Evolutionary conservation across 1,139 yeast species (phyloP).

Genomic region (Debaryomyces robertsiae): DNA sequence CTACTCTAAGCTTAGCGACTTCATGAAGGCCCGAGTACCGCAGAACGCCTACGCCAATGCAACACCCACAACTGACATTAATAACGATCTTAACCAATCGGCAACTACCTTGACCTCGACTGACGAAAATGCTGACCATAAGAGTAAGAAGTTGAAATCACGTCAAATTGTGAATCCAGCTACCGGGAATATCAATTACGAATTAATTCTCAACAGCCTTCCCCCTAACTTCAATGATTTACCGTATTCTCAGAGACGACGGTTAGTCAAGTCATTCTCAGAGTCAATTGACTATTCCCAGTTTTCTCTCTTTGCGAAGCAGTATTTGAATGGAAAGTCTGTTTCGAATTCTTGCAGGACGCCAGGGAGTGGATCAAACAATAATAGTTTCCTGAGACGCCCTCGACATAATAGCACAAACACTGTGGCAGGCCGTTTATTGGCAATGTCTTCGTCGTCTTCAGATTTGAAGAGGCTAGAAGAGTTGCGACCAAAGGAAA

Average conservation of each 20-base stretch:
- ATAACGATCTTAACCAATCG: slow-evolving; percentile 11
- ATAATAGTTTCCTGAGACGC: slow-evolving; percentile 32
- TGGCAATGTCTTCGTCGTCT: slow-evolving; percentile 44
- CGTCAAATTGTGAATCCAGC: slow-evolving; percentile 22
- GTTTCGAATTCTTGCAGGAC: slow-evolving; percentile 24
- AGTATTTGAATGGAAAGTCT: slow-evolving; percentile 24
- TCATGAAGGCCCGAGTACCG: slow-evolving; percentile 30
- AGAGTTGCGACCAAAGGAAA: slow-evolving; percentile 30
- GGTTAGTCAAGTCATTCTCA: slow-evolving; percentile 54
- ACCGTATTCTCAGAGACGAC: slow-evolving; percentile 71
- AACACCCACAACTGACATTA: slow-evolving; percentile 10
- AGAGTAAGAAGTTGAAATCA: slow-evolving; percentile 26
- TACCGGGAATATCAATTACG: slow-evolving; percentile 39
- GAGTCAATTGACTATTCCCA: slow-evolving; percentile 57
- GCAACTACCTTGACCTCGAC: slow-evolving; percentile 12
- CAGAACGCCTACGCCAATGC: slow-evolving; percentile 8
- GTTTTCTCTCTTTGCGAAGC: slow-evolving; percentile 46
- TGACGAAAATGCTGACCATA: slow-evolving; percentile 15
- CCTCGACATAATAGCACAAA: slow-evolving; percentile 37
- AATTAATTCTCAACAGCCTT: slow-evolving; percentile 42
- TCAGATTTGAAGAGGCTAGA: slow-evolving; percentile 37
- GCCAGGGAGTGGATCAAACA: slow-evolving; percentile 24
- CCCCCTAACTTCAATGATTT: slow-evolving; percentile 65
- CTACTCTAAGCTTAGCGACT: slow-evolving; percentile 30
- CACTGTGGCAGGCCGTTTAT: slow-evolving; percentile 46